Evolutionary conservation across 148 eudicot genomes (phyloP).

Genomic region (Chenopodium berlandieri): DNA sequence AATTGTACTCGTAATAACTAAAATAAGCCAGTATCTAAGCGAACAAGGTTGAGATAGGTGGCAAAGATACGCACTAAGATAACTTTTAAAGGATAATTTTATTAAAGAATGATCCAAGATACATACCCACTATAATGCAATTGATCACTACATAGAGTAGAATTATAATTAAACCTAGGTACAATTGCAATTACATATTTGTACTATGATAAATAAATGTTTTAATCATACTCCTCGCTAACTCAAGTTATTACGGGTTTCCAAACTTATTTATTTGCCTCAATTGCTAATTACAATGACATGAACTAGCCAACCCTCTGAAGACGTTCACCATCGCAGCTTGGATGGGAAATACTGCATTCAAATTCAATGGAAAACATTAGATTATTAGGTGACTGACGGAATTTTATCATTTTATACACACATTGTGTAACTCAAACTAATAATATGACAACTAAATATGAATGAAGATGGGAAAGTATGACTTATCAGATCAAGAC

Average conservation of each 20-base stretch:
- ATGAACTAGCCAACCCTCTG: neutral
- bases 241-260: neutral
- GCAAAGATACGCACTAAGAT: too few relatives aligned
- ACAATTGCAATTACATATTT: neutral
- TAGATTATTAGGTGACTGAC: neutral
- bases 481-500: too few relatives aligned
- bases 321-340: slow-evolving; percentile 25
- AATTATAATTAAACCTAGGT: neutral
- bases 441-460: too few relatives aligned
- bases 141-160: neutral
- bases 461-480: too few relatives aligned
- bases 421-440: too few relatives aligned
- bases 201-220: neutral
- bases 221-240: neutral
- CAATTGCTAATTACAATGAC: neutral
- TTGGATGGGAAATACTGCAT: slow-evolving; percentile 35
- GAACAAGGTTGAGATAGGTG: too few relatives aligned
- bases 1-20: too few relatives aligned
- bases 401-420: too few relatives aligned
- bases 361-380: neutral
- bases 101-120: neutral
- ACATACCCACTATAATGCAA: neutral
- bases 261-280: neutral
- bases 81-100: neutral
- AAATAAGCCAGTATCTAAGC: too few relatives aligned